Percentiles rank a stretch among this genome's conserved stretches.
phyloP scores from a whole-genome alignment of 768 basidiomycete species.

The Tricholoma matsutake region DNA sequence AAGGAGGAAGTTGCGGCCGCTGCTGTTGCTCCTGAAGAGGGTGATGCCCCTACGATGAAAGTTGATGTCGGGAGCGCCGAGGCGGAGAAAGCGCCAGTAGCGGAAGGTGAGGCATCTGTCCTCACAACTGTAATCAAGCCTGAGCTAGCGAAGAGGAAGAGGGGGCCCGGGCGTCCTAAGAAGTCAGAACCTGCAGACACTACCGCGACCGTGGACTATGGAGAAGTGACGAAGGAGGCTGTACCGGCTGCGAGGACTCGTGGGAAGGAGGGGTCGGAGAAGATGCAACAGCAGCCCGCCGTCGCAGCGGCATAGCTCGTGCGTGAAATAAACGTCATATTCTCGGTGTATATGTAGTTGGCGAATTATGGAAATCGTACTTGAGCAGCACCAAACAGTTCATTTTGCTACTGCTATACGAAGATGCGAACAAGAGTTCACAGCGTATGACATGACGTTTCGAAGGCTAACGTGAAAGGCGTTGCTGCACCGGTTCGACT shows the following conservation, averaged over 20 bases:
- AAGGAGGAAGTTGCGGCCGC: constrained; percentile 1
- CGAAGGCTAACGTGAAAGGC: no score
- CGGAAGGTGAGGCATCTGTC: constrained; percentile 2
- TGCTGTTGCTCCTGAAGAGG: not conserved
- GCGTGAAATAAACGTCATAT: not conserved
- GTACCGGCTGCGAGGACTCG: constrained; percentile 16
- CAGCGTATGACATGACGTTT: no score
- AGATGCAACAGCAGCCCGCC: not conserved
- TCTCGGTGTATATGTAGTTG: not conserved
- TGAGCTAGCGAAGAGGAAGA: constrained; percentile 9
- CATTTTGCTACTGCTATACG: no score
- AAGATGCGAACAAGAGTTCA: no score
- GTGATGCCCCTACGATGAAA: not conserved
- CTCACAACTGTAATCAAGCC: not conserved
- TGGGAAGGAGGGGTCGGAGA: constrained; percentile 8
- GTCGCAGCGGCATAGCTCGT: not conserved
- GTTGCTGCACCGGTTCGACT: no score
- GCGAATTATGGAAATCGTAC: no score
- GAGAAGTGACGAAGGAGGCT: constrained; percentile 1
- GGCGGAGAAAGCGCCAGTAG: constrained; percentile 5
- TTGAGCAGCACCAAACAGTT: not conserved
- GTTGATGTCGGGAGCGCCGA: constrained; percentile 1
- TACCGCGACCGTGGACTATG: not conserved
- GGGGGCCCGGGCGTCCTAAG: constrained; percentile 10
- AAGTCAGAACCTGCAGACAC: constrained; percentile 9